phyloP scores from a whole-genome alignment of 805 yeast genomes.

The Candida pini region DNA sequence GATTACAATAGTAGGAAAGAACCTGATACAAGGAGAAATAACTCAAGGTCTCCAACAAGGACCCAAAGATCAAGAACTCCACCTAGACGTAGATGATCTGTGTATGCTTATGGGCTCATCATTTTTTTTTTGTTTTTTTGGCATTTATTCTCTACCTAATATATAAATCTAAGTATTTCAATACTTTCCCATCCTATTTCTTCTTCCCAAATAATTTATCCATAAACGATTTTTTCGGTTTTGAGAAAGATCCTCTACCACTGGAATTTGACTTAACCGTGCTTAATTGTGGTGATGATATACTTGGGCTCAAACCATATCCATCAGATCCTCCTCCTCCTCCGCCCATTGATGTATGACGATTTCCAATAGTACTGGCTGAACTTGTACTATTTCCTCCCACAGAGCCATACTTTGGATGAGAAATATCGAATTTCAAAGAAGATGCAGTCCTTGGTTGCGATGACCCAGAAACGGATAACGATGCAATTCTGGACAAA shows the following conservation, averaged over 20 bases:
- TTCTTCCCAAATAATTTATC: conserved; percentile 15
- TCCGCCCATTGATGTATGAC: not conserved
- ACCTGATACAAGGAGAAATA: not conserved
- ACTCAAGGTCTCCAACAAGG: not conserved
- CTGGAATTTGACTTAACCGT: conserved; percentile 4
- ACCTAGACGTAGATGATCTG: not conserved
- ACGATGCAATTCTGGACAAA: too few relatives aligned
- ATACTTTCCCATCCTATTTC: too few relatives aligned
- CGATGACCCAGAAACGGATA: too few relatives aligned
- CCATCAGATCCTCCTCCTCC: not conserved
- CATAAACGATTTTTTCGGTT: conserved; percentile 8
- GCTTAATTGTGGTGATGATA: conserved; percentile 6
- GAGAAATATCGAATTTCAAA: conserved; percentile 17
- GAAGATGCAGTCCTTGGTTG: conserved; percentile 18
- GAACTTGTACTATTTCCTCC: not conserved
- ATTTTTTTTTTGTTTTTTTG: not conserved
- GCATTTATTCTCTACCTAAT: too few relatives aligned
- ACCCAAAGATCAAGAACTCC: not conserved
- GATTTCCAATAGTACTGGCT: not conserved
- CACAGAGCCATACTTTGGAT: conserved; percentile 13
- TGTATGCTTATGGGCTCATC: not conserved
- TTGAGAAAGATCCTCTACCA: conserved; percentile 1
- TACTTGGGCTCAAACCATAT: conserved; percentile 1
- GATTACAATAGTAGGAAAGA: too few relatives aligned
- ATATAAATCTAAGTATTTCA: too few relatives aligned